A percentile compares a stretch with the other conserved stretches of the same genome.
phyloP scores from a whole-genome alignment of 1,284 basidiomycete species.

The Testicularia cyperi region DNA sequence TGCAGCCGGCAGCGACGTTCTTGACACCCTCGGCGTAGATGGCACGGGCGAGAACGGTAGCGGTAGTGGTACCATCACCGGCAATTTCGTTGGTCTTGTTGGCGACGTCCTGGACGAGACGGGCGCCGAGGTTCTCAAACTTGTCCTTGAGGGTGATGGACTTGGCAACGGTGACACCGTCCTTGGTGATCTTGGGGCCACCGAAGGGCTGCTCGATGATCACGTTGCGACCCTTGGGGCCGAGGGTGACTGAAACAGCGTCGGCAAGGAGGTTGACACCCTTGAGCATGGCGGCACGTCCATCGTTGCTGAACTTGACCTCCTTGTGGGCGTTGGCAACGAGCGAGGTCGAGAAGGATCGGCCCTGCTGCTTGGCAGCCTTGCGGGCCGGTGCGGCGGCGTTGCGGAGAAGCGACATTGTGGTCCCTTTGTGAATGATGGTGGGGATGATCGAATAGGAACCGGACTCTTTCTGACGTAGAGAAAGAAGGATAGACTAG shows the following conservation, averaged over 20 bases:
- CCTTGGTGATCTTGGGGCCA: constrained; percentile 96
- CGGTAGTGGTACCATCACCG: constrained; percentile 97
- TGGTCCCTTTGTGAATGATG: no score
- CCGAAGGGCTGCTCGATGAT: constrained; percentile 98
- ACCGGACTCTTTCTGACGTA: no score
- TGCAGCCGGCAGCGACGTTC: constrained; percentile 98
- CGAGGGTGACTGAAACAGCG: constrained; percentile 79
- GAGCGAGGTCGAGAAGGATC: constrained; percentile 44
- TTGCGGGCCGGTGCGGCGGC: constrained; percentile 37
- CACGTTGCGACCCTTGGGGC: constrained; percentile 97
- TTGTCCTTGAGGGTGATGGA: constrained; percentile 92
- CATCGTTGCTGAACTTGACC: constrained; percentile 94
- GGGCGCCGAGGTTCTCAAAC: constrained; percentile 97
- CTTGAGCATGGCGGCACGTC: constrained; percentile 86
- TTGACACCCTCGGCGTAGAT: constrained; percentile 99
- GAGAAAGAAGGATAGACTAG: no score
- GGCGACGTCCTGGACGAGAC: constrained; percentile 94
- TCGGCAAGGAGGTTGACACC: constrained; percentile 90
- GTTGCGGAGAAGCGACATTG: constrained; percentile 50
- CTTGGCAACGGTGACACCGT: constrained; percentile 98
- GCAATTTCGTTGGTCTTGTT: constrained; percentile 96
- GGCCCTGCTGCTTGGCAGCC: constrained; percentile 36
- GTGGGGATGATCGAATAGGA: no score
- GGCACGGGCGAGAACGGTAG: constrained; percentile 91
- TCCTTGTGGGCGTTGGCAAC: constrained; percentile 70